Evolutionary conservation across 495 filamentous ascomycete species (phyloP).

Genomic region (Penicillium robsamsonii): DNA sequence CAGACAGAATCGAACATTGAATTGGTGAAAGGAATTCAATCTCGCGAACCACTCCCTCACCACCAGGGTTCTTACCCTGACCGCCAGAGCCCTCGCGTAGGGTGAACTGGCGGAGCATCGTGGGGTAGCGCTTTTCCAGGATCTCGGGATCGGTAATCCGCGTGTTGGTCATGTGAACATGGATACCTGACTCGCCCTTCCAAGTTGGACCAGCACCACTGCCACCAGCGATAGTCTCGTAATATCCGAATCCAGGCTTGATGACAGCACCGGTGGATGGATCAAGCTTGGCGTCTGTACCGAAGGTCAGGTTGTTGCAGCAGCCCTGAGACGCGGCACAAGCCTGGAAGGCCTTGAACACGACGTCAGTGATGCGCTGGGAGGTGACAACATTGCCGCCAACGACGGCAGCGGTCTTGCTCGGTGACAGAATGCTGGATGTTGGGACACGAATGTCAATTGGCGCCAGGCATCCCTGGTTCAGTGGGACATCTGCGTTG

Average conservation of each 20-base stretch:
- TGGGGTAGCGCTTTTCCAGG: slow-evolving; percentile 92
- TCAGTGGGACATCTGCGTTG: slow-evolving; percentile 88
- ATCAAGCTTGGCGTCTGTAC: slow-evolving; percentile 38
- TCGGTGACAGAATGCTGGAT: slow-evolving; percentile 80
- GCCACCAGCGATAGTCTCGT: slow-evolving; percentile 94
- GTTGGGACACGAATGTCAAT: slow-evolving; percentile 83
- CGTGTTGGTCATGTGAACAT: slow-evolving; percentile 99
- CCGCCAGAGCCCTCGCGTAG: slow-evolving; percentile 69
- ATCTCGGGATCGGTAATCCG: slow-evolving; percentile 94
- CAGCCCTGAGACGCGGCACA: slow-evolving; percentile 90
- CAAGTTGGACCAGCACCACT: slow-evolving; percentile 83
- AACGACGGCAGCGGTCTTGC: slow-evolving; percentile 85
- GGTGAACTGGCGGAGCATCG: slow-evolving; percentile 79
- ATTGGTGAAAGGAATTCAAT: slow-evolving; percentile 92
- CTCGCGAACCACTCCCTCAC: slow-evolving; percentile 87
- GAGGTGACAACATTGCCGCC: slow-evolving; percentile 92
- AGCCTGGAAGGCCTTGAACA: slow-evolving; percentile 84
- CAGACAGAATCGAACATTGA: slow-evolving; percentile 84
- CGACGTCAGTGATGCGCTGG: slow-evolving; percentile 92
- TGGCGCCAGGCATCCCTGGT: slow-evolving; percentile 91
- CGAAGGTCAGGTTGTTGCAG: slow-evolving; percentile 77
- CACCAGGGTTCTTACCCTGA: slow-evolving; percentile 71
- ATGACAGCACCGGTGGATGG: slow-evolving; percentile 80
- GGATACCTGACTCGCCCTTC: slow-evolving; percentile 87
- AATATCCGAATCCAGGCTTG: slow-evolving; percentile 87